Conservation (phyloP, 176 grass and related monocot genomes). For the Cocos nucifera region DNA sequence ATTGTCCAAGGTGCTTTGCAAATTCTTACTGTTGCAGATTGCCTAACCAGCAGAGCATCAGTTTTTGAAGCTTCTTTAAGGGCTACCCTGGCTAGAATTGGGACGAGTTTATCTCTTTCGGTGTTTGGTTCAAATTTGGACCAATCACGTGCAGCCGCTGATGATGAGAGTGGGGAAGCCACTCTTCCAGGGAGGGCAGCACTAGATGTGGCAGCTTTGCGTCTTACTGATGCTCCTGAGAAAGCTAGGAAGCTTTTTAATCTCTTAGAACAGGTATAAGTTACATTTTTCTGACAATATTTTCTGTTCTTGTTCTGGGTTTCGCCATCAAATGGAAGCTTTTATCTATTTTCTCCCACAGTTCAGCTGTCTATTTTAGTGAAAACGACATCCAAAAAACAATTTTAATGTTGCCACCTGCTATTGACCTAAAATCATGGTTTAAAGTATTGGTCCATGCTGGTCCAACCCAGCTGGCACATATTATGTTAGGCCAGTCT, state of each 20-base stretch:
- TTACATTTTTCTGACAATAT: constrained; percentile 5
- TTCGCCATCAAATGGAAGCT: no score
- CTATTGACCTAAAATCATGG: no score
- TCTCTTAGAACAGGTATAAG: constrained; percentile 75
- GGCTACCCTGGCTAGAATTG: constrained; percentile 86
- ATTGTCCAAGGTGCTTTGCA: constrained; percentile 96
- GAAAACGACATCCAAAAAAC: no score
- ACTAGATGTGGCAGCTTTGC: constrained; percentile 74
- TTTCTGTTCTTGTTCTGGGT: constrained; percentile 9
- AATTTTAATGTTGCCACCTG: no score
- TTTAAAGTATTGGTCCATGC: no score
- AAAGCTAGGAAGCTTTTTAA: constrained; percentile 84
- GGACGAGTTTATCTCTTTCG: constrained; percentile 73
- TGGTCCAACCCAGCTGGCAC: no score
- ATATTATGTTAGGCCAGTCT: no score
- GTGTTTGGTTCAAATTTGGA: constrained; percentile 41
- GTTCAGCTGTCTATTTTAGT: no score
- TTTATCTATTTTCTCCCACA: no score
- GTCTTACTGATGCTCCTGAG: constrained; percentile 77
- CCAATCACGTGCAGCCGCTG: constrained; percentile 28
- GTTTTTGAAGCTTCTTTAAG: constrained; percentile 99
- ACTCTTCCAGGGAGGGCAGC: constrained; percentile 42
- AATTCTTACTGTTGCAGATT: constrained; percentile 96
- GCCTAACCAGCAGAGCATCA: constrained; percentile 72
- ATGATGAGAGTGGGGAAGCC: constrained; percentile 37